Evolutionary conservation across 345 rosid genomes (phyloP).

Genomic region (Brassica nigra): DNA sequence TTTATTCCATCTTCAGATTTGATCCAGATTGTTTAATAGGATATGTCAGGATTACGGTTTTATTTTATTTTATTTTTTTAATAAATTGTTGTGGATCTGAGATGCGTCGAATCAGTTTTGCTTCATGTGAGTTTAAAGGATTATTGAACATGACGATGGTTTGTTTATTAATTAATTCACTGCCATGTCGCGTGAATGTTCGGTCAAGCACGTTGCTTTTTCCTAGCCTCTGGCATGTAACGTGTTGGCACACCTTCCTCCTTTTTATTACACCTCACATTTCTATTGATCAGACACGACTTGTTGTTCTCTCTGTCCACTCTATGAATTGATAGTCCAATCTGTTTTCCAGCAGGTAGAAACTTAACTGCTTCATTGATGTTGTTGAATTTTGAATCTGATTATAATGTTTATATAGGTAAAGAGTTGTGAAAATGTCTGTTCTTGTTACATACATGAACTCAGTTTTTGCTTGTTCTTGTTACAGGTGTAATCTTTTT

Average conservation of each 20-base stretch:
- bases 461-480: background rate
- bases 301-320: background rate
- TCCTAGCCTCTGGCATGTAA: conserved; percentile 1
- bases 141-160: conserved; percentile 18
- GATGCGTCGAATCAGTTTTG: background rate
- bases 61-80: background rate
- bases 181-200: conserved; percentile 29
- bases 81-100: conserved; percentile 5
- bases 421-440: background rate
- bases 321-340: background rate
- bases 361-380: background rate
- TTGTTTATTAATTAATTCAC: conserved; percentile 14
- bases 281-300: conserved; percentile 7
- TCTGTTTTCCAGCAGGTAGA: background rate
- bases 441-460: background rate
- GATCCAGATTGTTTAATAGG: background rate
- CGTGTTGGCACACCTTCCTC: conserved; percentile 23
- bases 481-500: background rate
- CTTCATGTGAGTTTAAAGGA: conserved; percentile 21
- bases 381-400: background rate
- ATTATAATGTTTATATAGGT: background rate
- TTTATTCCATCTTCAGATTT: background rate
- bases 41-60: background rate
- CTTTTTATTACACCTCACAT: background rate
- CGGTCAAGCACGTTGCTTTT: conserved; percentile 27